These are phyloP conservation scores for Quercus variabilis DNA, from an alignment of 306 rosid genomes.

Conservation along the genomic window DNA sequence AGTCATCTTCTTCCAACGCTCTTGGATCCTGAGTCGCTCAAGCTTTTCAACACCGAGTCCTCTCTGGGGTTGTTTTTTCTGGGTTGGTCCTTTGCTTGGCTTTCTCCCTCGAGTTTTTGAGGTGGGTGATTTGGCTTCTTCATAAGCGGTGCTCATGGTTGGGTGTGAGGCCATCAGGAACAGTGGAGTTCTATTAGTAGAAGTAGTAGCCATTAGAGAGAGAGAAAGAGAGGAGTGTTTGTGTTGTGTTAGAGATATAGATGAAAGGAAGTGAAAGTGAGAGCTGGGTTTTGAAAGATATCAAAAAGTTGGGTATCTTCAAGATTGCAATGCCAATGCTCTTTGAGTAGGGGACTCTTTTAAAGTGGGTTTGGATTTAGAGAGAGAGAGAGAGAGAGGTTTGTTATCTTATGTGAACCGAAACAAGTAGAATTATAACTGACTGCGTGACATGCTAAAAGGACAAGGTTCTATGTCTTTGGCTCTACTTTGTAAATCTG, in stretches of 20 bases:
- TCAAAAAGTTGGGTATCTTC: slow-evolving; percentile 1
- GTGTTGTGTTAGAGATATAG: not conserved
- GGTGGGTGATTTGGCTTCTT: slow-evolving; percentile 20
- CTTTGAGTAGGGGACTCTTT: not conserved
- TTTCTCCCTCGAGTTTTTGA: slow-evolving; percentile 33
- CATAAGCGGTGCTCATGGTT: not conserved
- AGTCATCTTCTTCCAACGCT: slow-evolving; percentile 32
- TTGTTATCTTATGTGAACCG: slow-evolving; percentile 5
- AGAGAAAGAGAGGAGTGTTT: not conserved
- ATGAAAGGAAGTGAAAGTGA: not conserved
- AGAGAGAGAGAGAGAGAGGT: slow-evolving; percentile 17
- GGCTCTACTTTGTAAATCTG: not conserved
- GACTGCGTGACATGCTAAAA: slow-evolving; percentile 39
- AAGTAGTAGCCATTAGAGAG: slow-evolving; percentile 25
- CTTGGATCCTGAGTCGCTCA: slow-evolving; percentile 55
- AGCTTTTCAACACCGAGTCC: slow-evolving; percentile 68
- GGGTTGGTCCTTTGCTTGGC: slow-evolving; percentile 27
- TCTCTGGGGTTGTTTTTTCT: slow-evolving; percentile 59
- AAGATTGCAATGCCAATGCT: not conserved
- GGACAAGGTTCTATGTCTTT: slow-evolving; percentile 29
- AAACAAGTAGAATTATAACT: slow-evolving; percentile 22
- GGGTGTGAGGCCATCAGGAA: slow-evolving; percentile 38
- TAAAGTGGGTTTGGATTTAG: slow-evolving; percentile 3
- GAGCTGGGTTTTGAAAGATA: not conserved
- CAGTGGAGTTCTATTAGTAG: slow-evolving; percentile 6